Conservation (phyloP, 495 filamentous ascomycete species). For the Xylaria nigripes region DNA sequence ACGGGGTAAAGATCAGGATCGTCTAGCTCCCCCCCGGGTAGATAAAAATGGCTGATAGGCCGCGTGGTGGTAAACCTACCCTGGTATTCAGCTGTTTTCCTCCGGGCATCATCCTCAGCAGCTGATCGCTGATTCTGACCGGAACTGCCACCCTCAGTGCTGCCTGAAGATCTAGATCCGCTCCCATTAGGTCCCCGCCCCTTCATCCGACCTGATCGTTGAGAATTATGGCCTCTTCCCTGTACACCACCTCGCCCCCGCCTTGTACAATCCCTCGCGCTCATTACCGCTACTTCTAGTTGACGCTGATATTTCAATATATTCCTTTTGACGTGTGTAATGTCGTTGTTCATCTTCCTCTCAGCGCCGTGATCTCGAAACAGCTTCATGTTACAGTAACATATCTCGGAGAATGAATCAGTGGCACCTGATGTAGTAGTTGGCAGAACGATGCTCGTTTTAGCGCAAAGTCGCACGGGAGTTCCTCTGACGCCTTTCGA, state of each 20-base stretch:
- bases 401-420: slow-evolving; percentile 50
- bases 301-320: slow-evolving; percentile 85
- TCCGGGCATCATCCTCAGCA: no score
- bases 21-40: slow-evolving; percentile 75
- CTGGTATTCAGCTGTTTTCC: slow-evolving; percentile 65
- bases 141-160: no score
- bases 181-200: no score
- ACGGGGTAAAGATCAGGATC: slow-evolving; percentile 88
- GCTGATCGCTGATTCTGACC: no score
- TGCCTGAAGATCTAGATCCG: no score
- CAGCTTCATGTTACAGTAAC: slow-evolving; percentile 92
- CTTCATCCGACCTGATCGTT: no score
- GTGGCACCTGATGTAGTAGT: slow-evolving; percentile 36
- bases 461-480: slow-evolving; percentile 82
- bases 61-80: slow-evolving; percentile 95
- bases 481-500: slow-evolving; percentile 98
- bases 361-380: slow-evolving; percentile 96
- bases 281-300: not conserved
- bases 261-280: no score
- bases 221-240: no score
- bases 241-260: no score
- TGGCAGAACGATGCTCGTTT: slow-evolving; percentile 74
- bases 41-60: slow-evolving; percentile 72
- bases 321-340: slow-evolving; percentile 85
- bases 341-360: slow-evolving; percentile 86